Evolutionary conservation across 257 asterid genomes (phyloP), one percentile per base, ranked within the genome.

Genomic region (Solanum pimpinellifolium): DNA sequence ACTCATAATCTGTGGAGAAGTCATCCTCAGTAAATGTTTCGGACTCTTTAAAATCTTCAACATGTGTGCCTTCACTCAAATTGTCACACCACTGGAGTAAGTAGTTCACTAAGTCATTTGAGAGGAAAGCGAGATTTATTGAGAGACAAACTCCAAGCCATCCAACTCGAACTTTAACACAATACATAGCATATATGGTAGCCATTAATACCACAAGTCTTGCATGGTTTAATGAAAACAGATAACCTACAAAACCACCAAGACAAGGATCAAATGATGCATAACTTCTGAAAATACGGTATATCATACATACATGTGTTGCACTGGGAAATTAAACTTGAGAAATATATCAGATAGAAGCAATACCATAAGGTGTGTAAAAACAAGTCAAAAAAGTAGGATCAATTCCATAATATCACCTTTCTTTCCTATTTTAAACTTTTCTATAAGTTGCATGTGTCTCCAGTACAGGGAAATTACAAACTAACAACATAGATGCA

Each of bases 181-280:
- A 93, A 89, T 95, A 97, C 92, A 97, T 88, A 88, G 99, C 94
- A 89, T 97, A 97, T 85, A 91, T 16, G 23, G 96, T 93, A 72
- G 98, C 98, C 97, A 97, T 92, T 83, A 97, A 88, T 85, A 97
- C 99, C 92, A 93, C 95, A 89, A 96, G 89, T 75, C 99, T 93
- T 12, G 99, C 99, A 87, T 96, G 99, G 92, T 93, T 96, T 65
- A 94, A 88, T 86, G 99, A 96, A 94, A 97, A 97, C 29, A 97
- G 91, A 91, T 93, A 97, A 86, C 99, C 99, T 97, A 98, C 90
- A 80, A 49, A 49, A 11, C 69, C 85, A 49, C 69, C 49, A 49
- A 47, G 27, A 47, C 66, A 29, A 29, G 69, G 29, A 80, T 47
- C 85, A 49, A 49, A 80, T 20, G 46, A 10, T 80, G 85, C 29